Percentiles rank a stretch among this genome's conserved stretches.
Conservation (phyloP, 1,284 basidiomycete species). For the Ganoderma boninense region DNA sequence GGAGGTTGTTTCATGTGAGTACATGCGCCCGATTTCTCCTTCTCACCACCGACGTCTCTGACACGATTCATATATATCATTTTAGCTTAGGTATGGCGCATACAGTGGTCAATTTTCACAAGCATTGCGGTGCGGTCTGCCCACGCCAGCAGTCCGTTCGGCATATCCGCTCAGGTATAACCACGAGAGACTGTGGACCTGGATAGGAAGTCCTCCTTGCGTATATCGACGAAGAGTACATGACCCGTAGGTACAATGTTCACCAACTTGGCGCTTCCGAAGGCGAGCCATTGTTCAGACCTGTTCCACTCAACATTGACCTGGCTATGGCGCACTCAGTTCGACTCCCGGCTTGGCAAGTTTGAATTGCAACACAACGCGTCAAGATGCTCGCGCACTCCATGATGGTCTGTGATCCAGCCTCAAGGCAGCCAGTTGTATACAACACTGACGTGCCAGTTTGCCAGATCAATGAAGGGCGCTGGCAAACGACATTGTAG, state of each 20-base stretch:
- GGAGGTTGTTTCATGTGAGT: too few relatives aligned
- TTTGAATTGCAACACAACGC: neutral
- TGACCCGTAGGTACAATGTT: neutral
- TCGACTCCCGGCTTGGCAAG: too few relatives aligned
- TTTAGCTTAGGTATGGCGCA: too few relatives aligned
- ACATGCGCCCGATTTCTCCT: too few relatives aligned
- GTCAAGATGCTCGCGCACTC: slow-evolving; percentile 54
- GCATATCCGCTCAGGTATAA: slow-evolving; percentile 6
- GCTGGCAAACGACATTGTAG: slow-evolving; percentile 50
- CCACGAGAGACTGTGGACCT: slow-evolving; percentile 37
- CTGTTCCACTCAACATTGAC: slow-evolving; percentile 45
- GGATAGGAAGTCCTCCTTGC: slow-evolving; percentile 50
- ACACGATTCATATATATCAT: too few relatives aligned
- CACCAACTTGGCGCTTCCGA: neutral
- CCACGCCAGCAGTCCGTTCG: too few relatives aligned
- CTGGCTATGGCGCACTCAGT: slow-evolving; percentile 45
- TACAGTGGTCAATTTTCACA: too few relatives aligned
- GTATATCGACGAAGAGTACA: slow-evolving; percentile 28
- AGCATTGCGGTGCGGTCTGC: too few relatives aligned
- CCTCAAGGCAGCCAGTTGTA: slow-evolving; percentile 32
- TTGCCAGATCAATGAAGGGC: slow-evolving; percentile 18
- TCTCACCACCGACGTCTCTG: too few relatives aligned
- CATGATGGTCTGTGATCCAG: slow-evolving; percentile 55
- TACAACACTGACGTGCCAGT: neutral
- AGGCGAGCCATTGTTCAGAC: too few relatives aligned